Percentiles rank a stretch among this genome's conserved stretches.
phyloP scores from a whole-genome alignment of 306 rosid species.

The Hippophae gyantsensis region DNA sequence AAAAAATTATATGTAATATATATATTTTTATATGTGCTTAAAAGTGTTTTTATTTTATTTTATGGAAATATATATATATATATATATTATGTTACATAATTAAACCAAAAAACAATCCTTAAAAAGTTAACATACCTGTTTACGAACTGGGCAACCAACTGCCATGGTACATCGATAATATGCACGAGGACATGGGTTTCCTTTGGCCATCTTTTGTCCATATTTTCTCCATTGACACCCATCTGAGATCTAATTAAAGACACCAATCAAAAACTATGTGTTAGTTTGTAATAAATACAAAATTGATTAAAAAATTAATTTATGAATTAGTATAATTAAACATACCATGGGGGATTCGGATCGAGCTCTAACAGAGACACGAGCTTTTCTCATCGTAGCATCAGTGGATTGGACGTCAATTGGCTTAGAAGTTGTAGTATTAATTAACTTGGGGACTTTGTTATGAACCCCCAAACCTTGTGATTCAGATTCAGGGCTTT shows the following conservation, averaged over 20 bases:
- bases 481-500: slow-evolving; percentile 64
- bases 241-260: slow-evolving; percentile 55
- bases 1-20: too few relatives aligned
- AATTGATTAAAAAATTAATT: background rate
- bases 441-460: slow-evolving; percentile 39
- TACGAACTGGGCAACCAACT: slow-evolving; percentile 92
- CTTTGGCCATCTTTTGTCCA: slow-evolving; percentile 95
- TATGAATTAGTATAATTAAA: background rate
- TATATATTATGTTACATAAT: too few relatives aligned
- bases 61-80: too few relatives aligned
- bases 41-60: too few relatives aligned
- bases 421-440: slow-evolving; percentile 14
- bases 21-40: too few relatives aligned
- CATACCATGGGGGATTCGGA: slow-evolving; percentile 93
- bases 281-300: background rate
- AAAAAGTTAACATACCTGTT: slow-evolving; percentile 51
- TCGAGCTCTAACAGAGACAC: slow-evolving; percentile 91
- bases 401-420: slow-evolving; percentile 53
- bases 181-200: slow-evolving; percentile 96
- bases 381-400: slow-evolving; percentile 95
- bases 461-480: slow-evolving; percentile 52
- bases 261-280: background rate
- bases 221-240: slow-evolving; percentile 98
- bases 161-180: slow-evolving; percentile 97
- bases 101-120: too few relatives aligned